Conservation (phyloP, 768 basidiomycete species). For the Xerocomellus chrysenteron region DNA sequence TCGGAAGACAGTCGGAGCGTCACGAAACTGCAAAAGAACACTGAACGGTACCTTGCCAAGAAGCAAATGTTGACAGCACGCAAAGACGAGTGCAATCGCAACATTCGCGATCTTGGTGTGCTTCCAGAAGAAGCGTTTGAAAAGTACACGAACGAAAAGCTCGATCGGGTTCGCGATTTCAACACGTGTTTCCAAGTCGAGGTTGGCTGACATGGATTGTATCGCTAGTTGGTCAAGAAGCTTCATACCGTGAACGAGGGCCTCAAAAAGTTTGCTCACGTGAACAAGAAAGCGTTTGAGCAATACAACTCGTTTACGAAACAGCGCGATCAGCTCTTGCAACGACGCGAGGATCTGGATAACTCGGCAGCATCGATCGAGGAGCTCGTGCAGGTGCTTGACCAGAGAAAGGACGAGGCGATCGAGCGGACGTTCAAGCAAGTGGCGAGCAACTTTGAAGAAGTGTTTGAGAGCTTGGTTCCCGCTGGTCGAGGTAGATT, state of each 20-base stretch:
- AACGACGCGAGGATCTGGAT: slow-evolving; percentile 89
- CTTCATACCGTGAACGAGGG: slow-evolving; percentile 91
- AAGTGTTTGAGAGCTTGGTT: slow-evolving; percentile 95
- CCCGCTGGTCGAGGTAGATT: slow-evolving; percentile 89
- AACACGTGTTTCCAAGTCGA: neutral
- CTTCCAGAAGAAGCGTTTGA: slow-evolving; percentile 96
- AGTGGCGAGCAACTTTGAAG: slow-evolving; percentile 94
- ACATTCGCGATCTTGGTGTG: slow-evolving; percentile 94
- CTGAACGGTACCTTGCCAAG: slow-evolving; percentile 92
- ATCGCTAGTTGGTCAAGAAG: slow-evolving; percentile 79
- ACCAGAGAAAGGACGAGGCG: slow-evolving; percentile 97
- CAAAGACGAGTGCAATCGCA: slow-evolving; percentile 93
- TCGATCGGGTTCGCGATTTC: slow-evolving; percentile 70
- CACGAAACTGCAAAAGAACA: slow-evolving; percentile 90
- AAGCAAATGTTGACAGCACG: slow-evolving; percentile 78
- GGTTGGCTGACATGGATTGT: slow-evolving; percentile 1
- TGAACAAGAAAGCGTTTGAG: slow-evolving; percentile 99
- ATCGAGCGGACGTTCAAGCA: slow-evolving; percentile 99
- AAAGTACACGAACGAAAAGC: slow-evolving; percentile 85
- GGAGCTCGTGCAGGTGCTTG: slow-evolving; percentile 89
- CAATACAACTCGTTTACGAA: slow-evolving; percentile 98
- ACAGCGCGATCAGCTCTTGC: slow-evolving; percentile 87
- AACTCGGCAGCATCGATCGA: slow-evolving; percentile 87
- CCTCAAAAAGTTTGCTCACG: slow-evolving; percentile 94
- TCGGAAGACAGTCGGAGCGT: slow-evolving; percentile 83